Evolutionary conservation across 31 red algal genomes (phyloP), one percentile per base, ranked within the genome.

Genomic region (Pterothamnion heteromorphum): DNA sequence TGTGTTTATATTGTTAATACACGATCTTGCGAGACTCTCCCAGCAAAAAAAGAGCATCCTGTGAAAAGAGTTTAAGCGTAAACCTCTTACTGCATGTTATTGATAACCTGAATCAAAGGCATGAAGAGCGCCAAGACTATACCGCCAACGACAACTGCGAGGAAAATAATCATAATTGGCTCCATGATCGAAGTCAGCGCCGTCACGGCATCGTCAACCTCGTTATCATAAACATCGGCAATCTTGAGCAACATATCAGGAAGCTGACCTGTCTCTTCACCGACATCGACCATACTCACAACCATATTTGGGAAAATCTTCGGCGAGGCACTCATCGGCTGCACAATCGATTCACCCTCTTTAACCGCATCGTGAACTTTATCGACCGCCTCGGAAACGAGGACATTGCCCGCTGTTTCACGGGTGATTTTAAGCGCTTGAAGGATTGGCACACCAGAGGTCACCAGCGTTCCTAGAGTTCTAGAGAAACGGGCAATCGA

Each of bases 131-230:
- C 74, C 4, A 86, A n/a, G 24, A 91, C 89, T 3, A 91, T n/a
- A 18, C 4, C 22, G 24, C 89, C 89, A 4, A 91, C 76, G n/a
- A 91, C 31, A 18, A 82, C 76, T 21, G 74, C 89, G 4, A 91
- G 74, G 32, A 91, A 86, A 14, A 88, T 35, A n/a, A 92, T 92
- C 83, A 92, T 92, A 4, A 92, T 3, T 3, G 90, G 90, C 90
- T 92, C 90, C 18, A 92, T 5, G 5, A 87, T 4, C 9, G 83
- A n/a, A 5, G 81, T 92, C 3, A 92, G 81, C 22, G 84, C 34
- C 26, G 9, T 24, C 3, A 92, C 81, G 3, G 84, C 22, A 3
- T 88, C n/a, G 86, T 92, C 90, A 3, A 92, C 90, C 80, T 92
- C 84, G n/a, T 43, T 4, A 24, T 92, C 90, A 35, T 92, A 92